Base-by-base conservation (phyloP, 495 filamentous ascomycete species). In the Penicillium tannophilum region DNA sequence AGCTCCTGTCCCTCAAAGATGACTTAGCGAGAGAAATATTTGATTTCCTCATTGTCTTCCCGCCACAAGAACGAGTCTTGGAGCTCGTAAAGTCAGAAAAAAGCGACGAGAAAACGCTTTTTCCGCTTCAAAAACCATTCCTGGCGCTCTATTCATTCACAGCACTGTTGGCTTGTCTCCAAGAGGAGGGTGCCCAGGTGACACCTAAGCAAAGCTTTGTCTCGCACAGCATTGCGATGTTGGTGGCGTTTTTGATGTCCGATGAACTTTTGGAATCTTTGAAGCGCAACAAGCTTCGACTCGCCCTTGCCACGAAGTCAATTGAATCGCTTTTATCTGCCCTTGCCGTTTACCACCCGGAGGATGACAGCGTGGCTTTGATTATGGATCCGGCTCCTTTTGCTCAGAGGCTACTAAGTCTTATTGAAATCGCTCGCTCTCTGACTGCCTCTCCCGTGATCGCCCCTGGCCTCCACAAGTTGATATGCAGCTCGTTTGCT, bases 1-100 rank as follows among this genome's bases (percentile, higher is more conserved):
- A 85, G 17, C 86, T 93, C 63, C 81, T 98, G 39, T 84, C 84
- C 52, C 84, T 94, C 68, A 82, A 90, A 43, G 90, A 91, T 58
- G 80, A 79, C 43, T 73, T 94, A 16, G 86, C 89, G n/a, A 76
- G 81, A 31, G 60, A 90, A 86, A 88, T 92, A 9, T 91, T 85
- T 66, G 77, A 84, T 51, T 93, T 96, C 54, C 77, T 96, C 41
- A 72, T 84, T 26, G 82, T 85, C 8, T 90, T 95, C 49, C 88
- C 90, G 4, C 84, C 87, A 1, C 85, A 92, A 57, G 79, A 84
- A 47, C 79, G 79, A 52, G 78, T 89, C 4, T 67, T 86, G 24
- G 74, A 80, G 20, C 74, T 85, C 36, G 83, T 92, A 50, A 79
- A 82, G 54, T 79, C 83, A 3, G 74, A 80, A 8, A 71, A 70